These are phyloP conservation scores for Cladorrhinum samala DNA, from an alignment of 495 filamentous ascomycete genomes.

Conservation along the genomic window DNA sequence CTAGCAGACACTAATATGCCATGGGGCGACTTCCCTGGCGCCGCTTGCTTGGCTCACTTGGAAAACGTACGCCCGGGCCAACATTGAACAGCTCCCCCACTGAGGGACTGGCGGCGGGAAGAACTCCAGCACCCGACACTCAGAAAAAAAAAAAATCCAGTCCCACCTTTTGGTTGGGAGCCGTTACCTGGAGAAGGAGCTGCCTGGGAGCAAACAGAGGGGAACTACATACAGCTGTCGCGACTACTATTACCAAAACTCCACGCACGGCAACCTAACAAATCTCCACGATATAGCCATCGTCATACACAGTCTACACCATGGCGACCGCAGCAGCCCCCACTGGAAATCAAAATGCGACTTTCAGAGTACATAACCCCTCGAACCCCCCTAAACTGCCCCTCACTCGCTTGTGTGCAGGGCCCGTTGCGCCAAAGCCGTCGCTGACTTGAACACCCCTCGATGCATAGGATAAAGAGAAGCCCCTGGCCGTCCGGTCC, in stretches of 20 bases:
- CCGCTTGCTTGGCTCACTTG: no score
- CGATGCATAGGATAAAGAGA: constrained; percentile 82
- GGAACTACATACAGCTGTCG: constrained; percentile 5
- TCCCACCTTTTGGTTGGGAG: constrained; percentile 20
- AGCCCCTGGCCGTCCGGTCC: constrained; percentile 90
- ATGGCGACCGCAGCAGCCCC: constrained; percentile 61
- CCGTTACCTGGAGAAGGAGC: constrained; percentile 18
- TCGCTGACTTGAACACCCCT: constrained; percentile 35
- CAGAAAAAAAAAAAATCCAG: constrained; percentile 29
- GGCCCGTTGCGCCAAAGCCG: constrained; percentile 3
- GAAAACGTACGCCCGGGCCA: constrained; percentile 11
- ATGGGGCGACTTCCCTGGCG: no score
- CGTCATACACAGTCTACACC: constrained; percentile 28
- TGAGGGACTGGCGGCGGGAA: constrained; percentile 14
- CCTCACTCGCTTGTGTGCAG: neutral
- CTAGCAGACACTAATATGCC: constrained; percentile 10
- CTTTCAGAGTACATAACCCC: constrained; percentile 63
- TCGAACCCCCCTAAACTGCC: neutral
- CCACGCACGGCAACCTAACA: constrained; percentile 1
- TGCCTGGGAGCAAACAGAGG: constrained; percentile 20
- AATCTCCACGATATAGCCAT: neutral
- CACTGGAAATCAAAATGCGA: constrained; percentile 55
- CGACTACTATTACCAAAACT: constrained; percentile 1
- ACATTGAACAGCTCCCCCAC: constrained; percentile 1
- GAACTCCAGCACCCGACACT: constrained; percentile 26